Percentiles rank a stretch among this genome's conserved stretches.
phyloP scores from a whole-genome alignment of 345 rosid species.

The Psidium guajava region DNA sequence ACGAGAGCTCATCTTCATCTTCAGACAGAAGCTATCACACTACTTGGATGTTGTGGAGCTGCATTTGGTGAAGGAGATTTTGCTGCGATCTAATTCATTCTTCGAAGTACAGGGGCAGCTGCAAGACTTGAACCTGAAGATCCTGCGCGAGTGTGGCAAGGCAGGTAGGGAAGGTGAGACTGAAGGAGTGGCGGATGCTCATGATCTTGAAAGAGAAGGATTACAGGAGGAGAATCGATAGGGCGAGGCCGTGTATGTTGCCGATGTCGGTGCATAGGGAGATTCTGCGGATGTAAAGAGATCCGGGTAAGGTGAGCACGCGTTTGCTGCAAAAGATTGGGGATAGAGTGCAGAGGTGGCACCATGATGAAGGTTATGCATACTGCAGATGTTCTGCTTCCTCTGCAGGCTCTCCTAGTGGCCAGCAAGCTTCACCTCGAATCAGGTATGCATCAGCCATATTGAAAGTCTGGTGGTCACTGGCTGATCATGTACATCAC shows the following conservation, averaged over 20 bases:
- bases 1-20: too few species aligned
- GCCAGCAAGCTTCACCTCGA: too few species aligned
- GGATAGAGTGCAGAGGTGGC: constrained; percentile 93
- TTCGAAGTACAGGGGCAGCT: constrained; percentile 95
- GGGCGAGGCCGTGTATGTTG: constrained; percentile 75
- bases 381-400: too few species aligned
- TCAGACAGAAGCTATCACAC: constrained; percentile 83
- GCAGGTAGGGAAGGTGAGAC: constrained; percentile 74
- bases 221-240: constrained; percentile 69
- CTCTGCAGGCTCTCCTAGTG: too few species aligned
- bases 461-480: too few species aligned
- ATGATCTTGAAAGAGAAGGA: constrained; percentile 98
- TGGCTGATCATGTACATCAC: too few species aligned
- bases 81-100: constrained; percentile 82
- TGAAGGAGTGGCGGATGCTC: too few species aligned
- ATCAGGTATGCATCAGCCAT: too few species aligned
- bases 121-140: constrained; percentile 81
- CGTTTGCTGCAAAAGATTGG: constrained; percentile 87
- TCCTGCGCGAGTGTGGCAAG: constrained; percentile 72
- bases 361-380: constrained; percentile 91
- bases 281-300: constrained; percentile 63
- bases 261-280: constrained; percentile 45
- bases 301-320: constrained; percentile 80
- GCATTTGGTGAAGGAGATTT: constrained; percentile 97
- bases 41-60: constrained; percentile 91